Evolutionary conservation across 306 rosid species (phyloP).

Genomic region (Erythrophleum fordii): DNA sequence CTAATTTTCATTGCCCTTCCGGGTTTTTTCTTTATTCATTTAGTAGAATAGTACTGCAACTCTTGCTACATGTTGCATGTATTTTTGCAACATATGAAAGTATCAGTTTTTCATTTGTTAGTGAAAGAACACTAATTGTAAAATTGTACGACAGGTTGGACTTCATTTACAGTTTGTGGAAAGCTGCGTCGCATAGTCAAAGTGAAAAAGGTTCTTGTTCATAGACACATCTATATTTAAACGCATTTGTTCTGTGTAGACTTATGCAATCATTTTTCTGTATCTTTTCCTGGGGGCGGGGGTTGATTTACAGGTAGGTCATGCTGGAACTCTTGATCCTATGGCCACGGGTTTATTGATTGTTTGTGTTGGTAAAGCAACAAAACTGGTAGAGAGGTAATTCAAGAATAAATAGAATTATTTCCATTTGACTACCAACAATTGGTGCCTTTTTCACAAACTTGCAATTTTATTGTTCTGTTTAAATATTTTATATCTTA

Average conservation of each 20-base stretch:
- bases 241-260: constrained; percentile 1
- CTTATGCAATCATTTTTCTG: constrained; percentile 9
- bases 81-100: constrained; percentile 8
- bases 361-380: constrained; percentile 96
- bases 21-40: neutral
- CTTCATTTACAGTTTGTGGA: constrained; percentile 97
- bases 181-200: constrained; percentile 91
- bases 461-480: constrained; percentile 1
- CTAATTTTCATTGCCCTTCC: constrained; percentile 7
- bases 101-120: neutral
- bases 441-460: constrained; percentile 21
- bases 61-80: constrained; percentile 5
- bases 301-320: constrained; percentile 78
- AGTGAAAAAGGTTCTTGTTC: constrained; percentile 80
- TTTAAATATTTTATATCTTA: constrained; percentile 19
- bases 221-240: neutral
- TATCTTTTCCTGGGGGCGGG: neutral
- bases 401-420: constrained; percentile 10
- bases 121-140: constrained; percentile 28
- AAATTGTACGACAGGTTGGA: constrained; percentile 75
- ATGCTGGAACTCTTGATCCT: constrained; percentile 98
- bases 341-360: constrained; percentile 98
- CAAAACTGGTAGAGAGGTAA: constrained; percentile 84
- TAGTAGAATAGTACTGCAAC: neutral
- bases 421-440: constrained; percentile 28